phyloP scores from a whole-genome alignment of 2,329 filamentous ascomycete species.

The Colletotrichum camelliae region DNA sequence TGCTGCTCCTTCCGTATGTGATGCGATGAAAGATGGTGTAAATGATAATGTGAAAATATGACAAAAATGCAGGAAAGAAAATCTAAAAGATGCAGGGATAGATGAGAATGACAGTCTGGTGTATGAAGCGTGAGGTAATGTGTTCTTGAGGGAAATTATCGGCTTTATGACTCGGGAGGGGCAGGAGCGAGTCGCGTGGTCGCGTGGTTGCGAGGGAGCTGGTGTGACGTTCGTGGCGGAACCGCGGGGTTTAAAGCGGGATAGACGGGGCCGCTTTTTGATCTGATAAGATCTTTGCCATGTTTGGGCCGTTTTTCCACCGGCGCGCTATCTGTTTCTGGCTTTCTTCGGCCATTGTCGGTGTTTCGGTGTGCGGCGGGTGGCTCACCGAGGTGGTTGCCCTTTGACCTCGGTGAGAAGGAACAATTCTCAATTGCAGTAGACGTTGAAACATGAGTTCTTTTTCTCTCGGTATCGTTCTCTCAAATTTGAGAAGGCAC shows the following conservation, averaged over 20 bases:
- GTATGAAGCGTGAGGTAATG: neutral
- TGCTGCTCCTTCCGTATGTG: neutral
- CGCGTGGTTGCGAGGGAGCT: neutral
- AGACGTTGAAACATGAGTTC: too few species aligned
- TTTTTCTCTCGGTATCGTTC: too few species aligned
- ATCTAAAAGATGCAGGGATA: neutral
- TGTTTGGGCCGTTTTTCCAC: neutral
- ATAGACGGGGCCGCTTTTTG: neutral
- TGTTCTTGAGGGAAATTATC: neutral
- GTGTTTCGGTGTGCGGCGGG: neutral
- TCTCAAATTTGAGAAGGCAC: too few species aligned
- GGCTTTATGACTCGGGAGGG: neutral
- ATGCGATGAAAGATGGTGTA: neutral
- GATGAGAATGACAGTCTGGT: neutral
- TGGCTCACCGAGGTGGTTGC: neutral
- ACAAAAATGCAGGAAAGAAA: rapidly evolving
- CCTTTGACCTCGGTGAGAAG: neutral
- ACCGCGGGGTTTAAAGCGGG: slow-evolving; percentile 17
- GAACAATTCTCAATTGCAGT: too few species aligned
- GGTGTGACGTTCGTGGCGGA: neutral
- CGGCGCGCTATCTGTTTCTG: neutral
- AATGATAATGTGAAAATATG: neutral
- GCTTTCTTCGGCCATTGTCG: neutral
- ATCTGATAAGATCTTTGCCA: slow-evolving; percentile 16
- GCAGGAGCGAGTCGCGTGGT: neutral